These are phyloP conservation scores for Capsicum pubescens DNA, from an alignment of 257 asterid species.

Conservation along the genomic window DNA sequence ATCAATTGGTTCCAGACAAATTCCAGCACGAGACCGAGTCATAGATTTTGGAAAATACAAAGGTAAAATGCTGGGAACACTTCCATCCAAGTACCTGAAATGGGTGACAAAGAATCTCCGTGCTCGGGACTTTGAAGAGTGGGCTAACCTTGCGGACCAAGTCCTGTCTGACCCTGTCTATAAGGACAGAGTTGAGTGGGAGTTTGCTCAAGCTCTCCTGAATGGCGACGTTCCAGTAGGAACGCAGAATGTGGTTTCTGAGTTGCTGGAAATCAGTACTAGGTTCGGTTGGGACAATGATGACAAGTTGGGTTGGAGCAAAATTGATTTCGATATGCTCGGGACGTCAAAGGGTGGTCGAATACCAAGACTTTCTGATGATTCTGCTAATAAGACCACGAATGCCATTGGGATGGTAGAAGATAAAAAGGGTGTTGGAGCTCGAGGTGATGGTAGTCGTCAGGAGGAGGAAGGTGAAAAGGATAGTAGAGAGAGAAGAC, in stretches of 20 bases:
- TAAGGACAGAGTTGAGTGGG: conserved; percentile 88
- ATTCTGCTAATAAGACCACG: background rate
- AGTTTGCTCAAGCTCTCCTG: conserved; percentile 68
- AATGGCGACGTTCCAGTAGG: conserved; percentile 49
- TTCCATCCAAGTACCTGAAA: conserved; percentile 74
- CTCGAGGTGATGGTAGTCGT: background rate
- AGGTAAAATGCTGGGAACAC: conserved; percentile 82
- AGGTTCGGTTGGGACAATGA: conserved; percentile 81
- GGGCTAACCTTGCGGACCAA: conserved; percentile 82
- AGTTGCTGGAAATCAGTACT: conserved; percentile 67
- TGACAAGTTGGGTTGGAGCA: conserved; percentile 74
- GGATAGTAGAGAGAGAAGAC: conserved; percentile 36
- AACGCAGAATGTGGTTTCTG: conserved; percentile 47
- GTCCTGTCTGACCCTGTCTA: conserved; percentile 75
- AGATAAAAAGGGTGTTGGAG: background rate
- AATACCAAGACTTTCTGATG: conserved; percentile 58
- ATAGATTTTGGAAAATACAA: conserved; percentile 74
- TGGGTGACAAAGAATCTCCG: conserved; percentile 81
- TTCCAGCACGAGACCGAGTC: conserved; percentile 67
- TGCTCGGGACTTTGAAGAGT: conserved; percentile 69
- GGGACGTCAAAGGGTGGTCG: conserved; percentile 81
- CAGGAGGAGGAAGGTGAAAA: background rate
- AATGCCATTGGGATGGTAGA: background rate
- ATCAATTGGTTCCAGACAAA: background rate
- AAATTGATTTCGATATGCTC: conserved; percentile 64